Base-by-base conservation (phyloP, 208 protist species). In the Trypanosoma congolense region DNA sequence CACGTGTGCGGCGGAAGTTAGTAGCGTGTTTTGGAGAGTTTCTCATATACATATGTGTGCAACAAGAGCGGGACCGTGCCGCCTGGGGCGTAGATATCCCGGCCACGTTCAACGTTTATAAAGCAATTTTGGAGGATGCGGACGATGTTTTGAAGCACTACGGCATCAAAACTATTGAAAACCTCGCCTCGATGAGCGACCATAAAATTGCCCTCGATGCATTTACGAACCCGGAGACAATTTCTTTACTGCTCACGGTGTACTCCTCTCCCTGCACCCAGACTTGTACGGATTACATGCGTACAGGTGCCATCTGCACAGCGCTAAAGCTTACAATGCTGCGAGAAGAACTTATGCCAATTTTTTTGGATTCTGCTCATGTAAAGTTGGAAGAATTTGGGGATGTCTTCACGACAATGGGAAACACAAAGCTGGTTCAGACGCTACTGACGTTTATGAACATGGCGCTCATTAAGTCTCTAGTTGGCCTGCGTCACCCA, bases 81-180 rank as follows among this genome's bases (percentile, higher is more conserved):
- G 60, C 57, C 35, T 95, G 88, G 83, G 73, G 68, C 12, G 68
- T 94, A 43, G 51, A 73, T 14, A 16, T 75, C 3, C 40, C 18
- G 0, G 61, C 74, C 25, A 50, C 85, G 14, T 62, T 72, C 21
- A 46, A 36, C 28, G 46, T 82, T n/a, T 93, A 82, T 56, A 16
- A 77, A 19, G 30, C 51, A 16, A 70, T 81, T 22, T 70, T 97
- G 14, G 50, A 66, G 29, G 71, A 70, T 8, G 50, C 62, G 21
- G 92, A 97, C 53, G 86, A 92, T 26, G 70, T 92, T n/a, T 45
- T 90, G 43, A 73, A 71, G 63, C 89, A 96, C 57, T 97, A 94
- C 71, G 84, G 82, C 25, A 73, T 83, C 2, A 95, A 95, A 56
- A 78, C 81, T 28, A 79, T 96, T 29, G 92, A 97, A 61, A 97